A percentile compares a stretch with the other conserved stretches of the same genome.
These are phyloP conservation scores for Rhizoclosmatium hyalinum DNA, from an alignment of 371 early-diverging fungal species.

Conservation along the genomic window DNA sequence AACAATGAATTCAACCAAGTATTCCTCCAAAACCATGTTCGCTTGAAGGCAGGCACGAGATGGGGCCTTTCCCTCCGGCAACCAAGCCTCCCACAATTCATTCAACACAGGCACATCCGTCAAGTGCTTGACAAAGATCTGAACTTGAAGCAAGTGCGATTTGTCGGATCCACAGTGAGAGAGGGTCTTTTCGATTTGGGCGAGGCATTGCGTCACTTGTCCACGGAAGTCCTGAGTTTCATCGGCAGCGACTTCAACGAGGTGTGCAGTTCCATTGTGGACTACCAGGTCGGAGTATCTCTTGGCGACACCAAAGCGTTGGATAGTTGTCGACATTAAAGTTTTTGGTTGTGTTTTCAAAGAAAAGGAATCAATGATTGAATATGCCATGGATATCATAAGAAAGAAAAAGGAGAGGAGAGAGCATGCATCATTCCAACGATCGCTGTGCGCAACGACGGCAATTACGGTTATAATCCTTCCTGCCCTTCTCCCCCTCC, in stretches of 20 bases:
- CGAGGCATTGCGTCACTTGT: constrained; percentile 18
- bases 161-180: not conserved
- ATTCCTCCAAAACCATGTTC: constrained; percentile 14
- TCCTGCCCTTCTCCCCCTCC: constrained; percentile 54
- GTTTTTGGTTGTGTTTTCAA: not conserved
- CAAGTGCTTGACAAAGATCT: constrained; percentile 18
- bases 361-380: not conserved
- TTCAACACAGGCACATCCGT: constrained; percentile 22
- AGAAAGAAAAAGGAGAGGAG: too few relatives aligned
- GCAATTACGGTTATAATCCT: constrained; percentile 59
- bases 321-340: not conserved
- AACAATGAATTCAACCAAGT: constrained; percentile 22
- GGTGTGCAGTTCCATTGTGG: constrained; percentile 20
- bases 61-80: constrained; percentile 17
- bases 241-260: constrained; percentile 25
- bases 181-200: constrained; percentile 6
- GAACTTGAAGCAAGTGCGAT: constrained; percentile 9
- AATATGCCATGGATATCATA: too few relatives aligned
- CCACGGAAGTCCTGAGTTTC: not conserved
- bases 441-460: constrained; percentile 61
- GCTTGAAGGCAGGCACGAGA: constrained; percentile 24
- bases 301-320: not conserved
- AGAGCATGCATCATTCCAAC: constrained; percentile 40
- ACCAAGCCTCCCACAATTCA: constrained; percentile 20
- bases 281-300: constrained; percentile 12